These are phyloP conservation scores for Pisolithus orientalis DNA, from an alignment of 768 basidiomycete genomes.

Conservation along the genomic window DNA sequence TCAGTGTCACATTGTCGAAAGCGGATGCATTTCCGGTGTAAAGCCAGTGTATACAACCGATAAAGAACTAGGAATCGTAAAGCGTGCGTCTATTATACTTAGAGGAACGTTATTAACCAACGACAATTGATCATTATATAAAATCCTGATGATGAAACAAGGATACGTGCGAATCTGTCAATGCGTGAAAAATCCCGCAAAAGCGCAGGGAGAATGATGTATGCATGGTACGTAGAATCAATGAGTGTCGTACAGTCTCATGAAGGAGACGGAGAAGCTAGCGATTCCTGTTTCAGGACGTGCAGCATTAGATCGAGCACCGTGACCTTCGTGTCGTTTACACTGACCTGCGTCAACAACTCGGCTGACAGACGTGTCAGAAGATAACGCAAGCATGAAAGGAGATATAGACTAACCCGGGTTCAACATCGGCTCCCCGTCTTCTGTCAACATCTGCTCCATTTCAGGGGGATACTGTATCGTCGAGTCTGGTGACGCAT, in stretches of 20 bases:
- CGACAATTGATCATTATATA: not conserved
- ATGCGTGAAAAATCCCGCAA: conserved; percentile 3
- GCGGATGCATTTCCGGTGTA: not conserved
- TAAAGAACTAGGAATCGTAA: not conserved
- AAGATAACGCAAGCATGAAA: conserved; percentile 2
- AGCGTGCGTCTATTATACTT: not conserved
- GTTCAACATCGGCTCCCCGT: conserved; percentile 62
- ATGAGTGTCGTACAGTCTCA: conserved; percentile 17
- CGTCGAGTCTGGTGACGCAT: conserved; percentile 20
- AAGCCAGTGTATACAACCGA: not conserved
- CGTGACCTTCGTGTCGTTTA: conserved; percentile 5
- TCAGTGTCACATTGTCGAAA: not conserved
- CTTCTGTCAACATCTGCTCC: conserved; percentile 56
- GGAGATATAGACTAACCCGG: conserved; percentile 42
- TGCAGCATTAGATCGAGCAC: conserved; percentile 25
- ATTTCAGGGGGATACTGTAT: conserved; percentile 37
- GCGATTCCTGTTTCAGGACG: conserved; percentile 43
- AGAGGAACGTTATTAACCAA: not conserved
- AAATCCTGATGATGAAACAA: not conserved
- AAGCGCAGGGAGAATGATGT: conserved; percentile 10
- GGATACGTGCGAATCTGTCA: too few relatives aligned
- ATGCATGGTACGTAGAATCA: conserved; percentile 3
- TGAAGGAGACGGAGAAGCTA: conserved; percentile 62
- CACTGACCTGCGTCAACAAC: conserved; percentile 53
- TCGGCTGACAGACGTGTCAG: conserved; percentile 35